Base-by-base conservation (phyloP, 768 basidiomycete species). In the Pulveroboletus sp. region DNA sequence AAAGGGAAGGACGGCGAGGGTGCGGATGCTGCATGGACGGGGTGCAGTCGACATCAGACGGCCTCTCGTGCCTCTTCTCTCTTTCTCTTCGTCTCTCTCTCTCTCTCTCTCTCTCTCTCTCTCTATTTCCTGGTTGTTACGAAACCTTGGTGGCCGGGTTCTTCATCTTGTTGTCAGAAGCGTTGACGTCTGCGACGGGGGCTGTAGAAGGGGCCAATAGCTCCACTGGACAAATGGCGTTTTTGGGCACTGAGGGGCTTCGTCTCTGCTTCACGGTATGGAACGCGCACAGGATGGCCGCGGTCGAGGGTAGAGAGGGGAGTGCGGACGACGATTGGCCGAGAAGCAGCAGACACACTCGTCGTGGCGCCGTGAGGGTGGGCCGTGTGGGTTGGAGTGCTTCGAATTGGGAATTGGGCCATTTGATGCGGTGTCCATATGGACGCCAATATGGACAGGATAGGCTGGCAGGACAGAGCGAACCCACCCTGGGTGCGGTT, bases 231-330 rank as follows among this genome's bases (percentile, higher is more conserved):
- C 54, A 53, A 63, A 50, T 55, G 35, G 43, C 36, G 51, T 37
- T 14, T 47, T 43, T 51, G 43, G 45, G 43, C 46, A 38, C 39
- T 43, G 49, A 53, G 39, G 56, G 56, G 47, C 39, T 51, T 62
- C 51, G 55, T 54, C 58, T 54, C 53, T 51, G 40, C 51, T 49
- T 57, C 45, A 55, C 56, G 14, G 55, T 61, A 57, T 59, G 56
- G 58, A 63, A 64, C 56, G 44, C 47, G 62, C 62, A 65, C 64
- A 65, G 64, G 64, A 58, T 64, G 13, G 8, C 50, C 57, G 65
- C 44, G 64, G 64, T 64, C 46, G 58, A 66, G 64, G 64, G 64
- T 40, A 58, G 37, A 37, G 40, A 43, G 28, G 41, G 40, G 38
- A 33, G 7, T 33, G 36, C 11, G 8, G 2, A 15, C 37, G 48